phyloP scores from a whole-genome alignment of 2,329 filamentous ascomycete species.

The Phyllosticta citribraziliensis region DNA sequence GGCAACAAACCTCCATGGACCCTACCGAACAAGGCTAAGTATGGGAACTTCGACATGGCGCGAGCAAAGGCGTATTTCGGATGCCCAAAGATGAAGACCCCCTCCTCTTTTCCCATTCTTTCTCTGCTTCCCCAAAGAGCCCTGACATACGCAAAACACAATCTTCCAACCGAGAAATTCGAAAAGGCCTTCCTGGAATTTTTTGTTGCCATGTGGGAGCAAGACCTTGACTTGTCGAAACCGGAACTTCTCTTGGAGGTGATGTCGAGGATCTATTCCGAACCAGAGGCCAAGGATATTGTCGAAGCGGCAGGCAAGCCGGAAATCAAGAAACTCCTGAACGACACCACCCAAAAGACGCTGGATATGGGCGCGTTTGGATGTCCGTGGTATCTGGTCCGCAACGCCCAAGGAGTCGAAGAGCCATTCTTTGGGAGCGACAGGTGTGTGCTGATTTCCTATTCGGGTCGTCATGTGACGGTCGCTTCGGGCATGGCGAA shows the following conservation, averaged over 20 bases:
- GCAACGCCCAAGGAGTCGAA: slow-evolving; percentile 35
- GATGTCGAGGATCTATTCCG: slow-evolving; percentile 39
- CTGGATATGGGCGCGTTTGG: slow-evolving; percentile 63
- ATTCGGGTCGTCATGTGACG: not conserved
- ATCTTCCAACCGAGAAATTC: slow-evolving; percentile 35
- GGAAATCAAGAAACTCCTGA: slow-evolving; percentile 45
- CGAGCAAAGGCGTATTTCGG: slow-evolving; percentile 45
- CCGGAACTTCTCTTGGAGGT: slow-evolving; percentile 42
- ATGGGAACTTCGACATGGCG: slow-evolving; percentile 41
- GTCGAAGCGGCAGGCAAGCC: slow-evolving; percentile 42
- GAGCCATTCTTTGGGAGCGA: slow-evolving; percentile 74
- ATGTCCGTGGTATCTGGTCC: slow-evolving; percentile 65
- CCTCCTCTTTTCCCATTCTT: slow-evolving; percentile 45
- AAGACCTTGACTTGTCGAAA: slow-evolving; percentile 49
- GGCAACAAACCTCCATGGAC: slow-evolving; percentile 70
- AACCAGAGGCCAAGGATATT: slow-evolving; percentile 46
- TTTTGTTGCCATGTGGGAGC: slow-evolving; percentile 54
- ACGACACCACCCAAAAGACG: slow-evolving; percentile 50
- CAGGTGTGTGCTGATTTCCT: slow-evolving; percentile 32
- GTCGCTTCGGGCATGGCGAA: not conserved
- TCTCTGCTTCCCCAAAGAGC: slow-evolving; percentile 53
- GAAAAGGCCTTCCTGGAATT: slow-evolving; percentile 45
- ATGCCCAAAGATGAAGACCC: slow-evolving; percentile 31
- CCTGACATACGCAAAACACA: slow-evolving; percentile 53
- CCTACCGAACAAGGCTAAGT: slow-evolving; percentile 55